Evolutionary conservation across 768 basidiomycete genomes (phyloP), one percentile per base, ranked within the genome.

Genomic region (Kwoniella mangroviensis): DNA sequence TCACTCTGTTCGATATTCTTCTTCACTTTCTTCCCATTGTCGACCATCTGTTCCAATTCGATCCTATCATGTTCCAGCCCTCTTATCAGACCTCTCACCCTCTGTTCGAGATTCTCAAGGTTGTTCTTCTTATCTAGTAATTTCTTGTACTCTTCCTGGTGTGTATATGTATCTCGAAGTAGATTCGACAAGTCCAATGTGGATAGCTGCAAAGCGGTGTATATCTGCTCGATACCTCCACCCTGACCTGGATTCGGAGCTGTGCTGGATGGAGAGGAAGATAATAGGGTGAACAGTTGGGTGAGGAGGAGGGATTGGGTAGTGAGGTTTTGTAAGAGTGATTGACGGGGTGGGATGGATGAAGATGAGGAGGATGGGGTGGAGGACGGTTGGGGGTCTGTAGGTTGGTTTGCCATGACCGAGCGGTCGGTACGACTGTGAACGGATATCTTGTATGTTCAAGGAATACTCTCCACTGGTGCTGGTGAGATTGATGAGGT

Each of bases 1-100:
- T 74, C 68, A 40, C 64, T 57, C 34, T 57, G 42, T 2, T 77
- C 74, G 7, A 79, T 74, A 61, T 45, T 34, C 26, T 65, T 43
- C 51, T 58, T 55, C 4, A 69, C 62, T 41, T 70, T 67, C 41
- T 58, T 53, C 1, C 73, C 73, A 26, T 42, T 45, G 7, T 70
- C 60, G 17, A 77, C 71, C 71, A 77, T 66, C 34, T 28, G 69
- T 42, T 77, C 75, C 67, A 80, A 53, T 54, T 80, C 77, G 22
- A 63, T 55, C 22, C 74, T 28, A 12, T 70, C 72, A 12, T 52
- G 59, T 60, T 80, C 73, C 17, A 78, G 52, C 10, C 28, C 67
- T 54, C 28, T 69, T 19, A 74, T 57, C 57, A 73, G 10, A 2
- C n/a, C 63, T 61, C 72, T 68, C 1, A 76, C 72, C n/a, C 61